A percentile compares a stretch with the other conserved stretches of the same genome.
phyloP scores from a whole-genome alignment of 805 yeast species.

The Candida ovalis region DNA sequence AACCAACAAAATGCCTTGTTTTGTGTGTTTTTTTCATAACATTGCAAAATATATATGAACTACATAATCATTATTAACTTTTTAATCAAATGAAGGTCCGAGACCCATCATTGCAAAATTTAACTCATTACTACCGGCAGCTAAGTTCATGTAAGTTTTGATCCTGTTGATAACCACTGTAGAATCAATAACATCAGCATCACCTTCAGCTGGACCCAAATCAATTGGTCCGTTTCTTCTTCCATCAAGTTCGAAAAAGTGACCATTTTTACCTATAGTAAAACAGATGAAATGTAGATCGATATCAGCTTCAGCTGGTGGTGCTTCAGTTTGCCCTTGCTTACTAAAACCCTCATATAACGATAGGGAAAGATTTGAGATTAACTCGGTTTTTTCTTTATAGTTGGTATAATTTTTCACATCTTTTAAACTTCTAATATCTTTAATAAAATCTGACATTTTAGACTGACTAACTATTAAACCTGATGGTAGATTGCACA shows the following conservation, averaged over 20 bases:
- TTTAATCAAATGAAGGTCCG: slow-evolving; percentile 49
- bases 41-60: background rate
- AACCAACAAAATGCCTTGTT: no score
- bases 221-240: slow-evolving; percentile 73
- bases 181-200: slow-evolving; percentile 51
- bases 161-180: slow-evolving; percentile 50
- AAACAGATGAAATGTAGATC: slow-evolving; percentile 78
- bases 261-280: slow-evolving; percentile 49
- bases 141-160: slow-evolving; percentile 59
- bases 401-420: slow-evolving; percentile 20
- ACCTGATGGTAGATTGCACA: slow-evolving; percentile 44
- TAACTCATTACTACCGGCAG: slow-evolving; percentile 54
- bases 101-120: slow-evolving; percentile 78
- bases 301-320: slow-evolving; percentile 49
- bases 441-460: slow-evolving; percentile 19
- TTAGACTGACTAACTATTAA: slow-evolving; percentile 37
- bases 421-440: slow-evolving; percentile 4
- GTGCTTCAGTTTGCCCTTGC: slow-evolving; percentile 67
- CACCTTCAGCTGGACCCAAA: slow-evolving; percentile 39
- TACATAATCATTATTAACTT: background rate
- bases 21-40: no score
- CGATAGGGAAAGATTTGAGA: slow-evolving; percentile 22
- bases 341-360: slow-evolving; percentile 42
- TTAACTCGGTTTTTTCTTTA: slow-evolving; percentile 25
- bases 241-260: slow-evolving; percentile 85